phyloP scores from a whole-genome alignment of 2,329 filamentous ascomycete species.

The Exophiala aquamarina region DNA sequence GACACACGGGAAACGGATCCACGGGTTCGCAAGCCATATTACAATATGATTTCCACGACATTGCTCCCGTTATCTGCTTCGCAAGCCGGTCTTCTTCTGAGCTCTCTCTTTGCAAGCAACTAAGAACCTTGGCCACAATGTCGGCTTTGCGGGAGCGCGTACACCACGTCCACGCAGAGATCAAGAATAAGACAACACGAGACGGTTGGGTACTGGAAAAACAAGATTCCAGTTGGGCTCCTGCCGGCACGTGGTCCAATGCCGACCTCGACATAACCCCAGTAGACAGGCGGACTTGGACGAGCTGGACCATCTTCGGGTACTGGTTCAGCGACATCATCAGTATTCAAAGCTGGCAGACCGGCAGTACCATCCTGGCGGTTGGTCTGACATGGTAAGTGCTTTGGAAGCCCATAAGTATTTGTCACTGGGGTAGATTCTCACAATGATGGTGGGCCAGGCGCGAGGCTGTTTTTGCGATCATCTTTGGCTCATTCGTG shows the following conservation, averaged over 20 bases:
- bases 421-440: too few relatives aligned
- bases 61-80: too few relatives aligned
- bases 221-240: constrained; percentile 11
- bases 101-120: too few relatives aligned
- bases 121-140: too few relatives aligned
- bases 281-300: constrained; percentile 43
- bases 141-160: too few relatives aligned
- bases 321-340: constrained; percentile 43
- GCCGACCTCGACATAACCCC: constrained; percentile 32
- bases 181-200: constrained; percentile 3
- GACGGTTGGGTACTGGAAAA: constrained; percentile 12
- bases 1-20: too few relatives aligned
- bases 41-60: too few relatives aligned
- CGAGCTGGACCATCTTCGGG: constrained; percentile 38
- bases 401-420: neutral
- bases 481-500: constrained; percentile 15
- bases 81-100: too few relatives aligned
- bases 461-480: constrained; percentile 33
- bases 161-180: neutral
- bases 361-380: constrained; percentile 42
- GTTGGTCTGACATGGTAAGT: constrained; percentile 52
- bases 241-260: constrained; percentile 31
- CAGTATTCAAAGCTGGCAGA: constrained; percentile 11
- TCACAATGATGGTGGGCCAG: constrained; percentile 28
- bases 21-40: too few relatives aligned